phyloP scores from a whole-genome alignment of 2,329 filamentous ascomycete genomes.

The Periconia sp. region DNA sequence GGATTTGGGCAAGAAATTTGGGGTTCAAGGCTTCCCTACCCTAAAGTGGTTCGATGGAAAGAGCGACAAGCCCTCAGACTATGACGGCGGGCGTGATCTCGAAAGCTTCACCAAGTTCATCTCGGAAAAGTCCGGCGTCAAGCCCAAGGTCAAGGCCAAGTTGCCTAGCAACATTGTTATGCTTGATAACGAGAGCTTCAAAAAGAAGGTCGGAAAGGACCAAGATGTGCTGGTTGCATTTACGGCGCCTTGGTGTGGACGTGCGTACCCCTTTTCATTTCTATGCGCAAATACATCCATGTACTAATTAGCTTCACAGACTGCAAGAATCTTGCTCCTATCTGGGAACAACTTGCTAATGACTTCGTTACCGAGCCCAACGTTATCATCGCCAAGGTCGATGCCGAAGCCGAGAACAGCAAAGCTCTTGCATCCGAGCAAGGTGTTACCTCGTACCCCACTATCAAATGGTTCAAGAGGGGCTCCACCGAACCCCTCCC shows the following conservation, averaged over 20 bases:
- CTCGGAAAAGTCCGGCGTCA: constrained; percentile 81
- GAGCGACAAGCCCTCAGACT: constrained; percentile 81
- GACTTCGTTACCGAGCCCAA: constrained; percentile 77
- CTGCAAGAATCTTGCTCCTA: constrained; percentile 92
- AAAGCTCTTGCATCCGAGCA: constrained; percentile 76
- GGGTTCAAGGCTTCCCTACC: constrained; percentile 92
- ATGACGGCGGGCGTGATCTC: constrained; percentile 82
- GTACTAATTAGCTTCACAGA: constrained; percentile 57
- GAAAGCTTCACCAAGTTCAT: constrained; percentile 83
- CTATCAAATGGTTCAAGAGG: constrained; percentile 95
- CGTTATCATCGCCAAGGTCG: constrained; percentile 91
- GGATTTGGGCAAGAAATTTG: constrained; percentile 79
- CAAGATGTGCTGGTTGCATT: constrained; percentile 94
- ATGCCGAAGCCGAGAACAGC: constrained; percentile 84
- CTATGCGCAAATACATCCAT: background rate
- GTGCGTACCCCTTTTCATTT: constrained; percentile 60
- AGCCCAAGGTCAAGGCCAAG: constrained; percentile 73
- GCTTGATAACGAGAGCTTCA: constrained; percentile 79
- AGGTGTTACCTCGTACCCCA: constrained; percentile 85
- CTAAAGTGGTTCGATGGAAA: constrained; percentile 98
- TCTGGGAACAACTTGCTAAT: constrained; percentile 82
- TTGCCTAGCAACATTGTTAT: constrained; percentile 75
- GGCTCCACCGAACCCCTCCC: constrained; percentile 70
- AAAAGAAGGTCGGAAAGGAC: constrained; percentile 74
- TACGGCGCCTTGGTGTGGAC: constrained; percentile 97